A percentile compares a stretch with the other conserved stretches of the same genome.
These are phyloP conservation scores for Globisporangium uncinulatum DNA, from an alignment of 352 stramenopile species.

Conservation along the genomic window DNA sequence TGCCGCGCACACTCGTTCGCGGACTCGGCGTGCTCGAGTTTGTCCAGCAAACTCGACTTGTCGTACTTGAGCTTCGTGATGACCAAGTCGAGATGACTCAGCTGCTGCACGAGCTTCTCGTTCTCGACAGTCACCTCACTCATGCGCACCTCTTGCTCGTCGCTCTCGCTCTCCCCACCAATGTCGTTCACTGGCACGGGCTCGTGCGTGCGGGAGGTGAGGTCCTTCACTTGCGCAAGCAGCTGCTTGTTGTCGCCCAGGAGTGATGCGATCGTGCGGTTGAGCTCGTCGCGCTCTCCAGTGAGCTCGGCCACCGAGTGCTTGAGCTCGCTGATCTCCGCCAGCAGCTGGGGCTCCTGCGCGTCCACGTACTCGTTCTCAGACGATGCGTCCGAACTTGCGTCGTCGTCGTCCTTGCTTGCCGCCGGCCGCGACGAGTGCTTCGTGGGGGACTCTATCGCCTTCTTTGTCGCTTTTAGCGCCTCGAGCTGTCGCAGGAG, in stretches of 20 bases:
- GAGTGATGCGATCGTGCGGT: constrained; percentile 1
- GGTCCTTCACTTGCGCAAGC: constrained; percentile 12
- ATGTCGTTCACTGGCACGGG: constrained; percentile 11
- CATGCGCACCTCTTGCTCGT: constrained; percentile 7
- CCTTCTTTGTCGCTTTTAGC: constrained; percentile 10
- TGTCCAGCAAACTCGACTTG: constrained; percentile 33
- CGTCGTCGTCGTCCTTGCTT: constrained; percentile 18
- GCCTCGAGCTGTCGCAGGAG: constrained; percentile 41
- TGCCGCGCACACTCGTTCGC: constrained; percentile 28
- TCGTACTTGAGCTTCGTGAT: constrained; percentile 49
- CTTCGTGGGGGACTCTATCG: background rate
- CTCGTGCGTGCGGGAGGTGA: constrained; percentile 14
- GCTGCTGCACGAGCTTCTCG: constrained; percentile 31
- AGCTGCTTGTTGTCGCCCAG: constrained; percentile 16
- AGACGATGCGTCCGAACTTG: constrained; percentile 37
- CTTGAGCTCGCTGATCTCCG: constrained; percentile 50
- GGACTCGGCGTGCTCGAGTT: constrained; percentile 37
- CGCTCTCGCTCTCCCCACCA: constrained; percentile 5
- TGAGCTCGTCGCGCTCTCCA: constrained; percentile 12
- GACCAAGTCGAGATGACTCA: constrained; percentile 34
- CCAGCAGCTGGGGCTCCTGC: constrained; percentile 44
- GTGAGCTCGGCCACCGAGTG: constrained; percentile 17
- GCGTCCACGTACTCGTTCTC: constrained; percentile 54
- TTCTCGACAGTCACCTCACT: constrained; percentile 18
- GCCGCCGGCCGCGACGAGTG: constrained; percentile 5